Conservation (phyloP, 768 basidiomycete species). For the Agaricus blazei region DNA sequence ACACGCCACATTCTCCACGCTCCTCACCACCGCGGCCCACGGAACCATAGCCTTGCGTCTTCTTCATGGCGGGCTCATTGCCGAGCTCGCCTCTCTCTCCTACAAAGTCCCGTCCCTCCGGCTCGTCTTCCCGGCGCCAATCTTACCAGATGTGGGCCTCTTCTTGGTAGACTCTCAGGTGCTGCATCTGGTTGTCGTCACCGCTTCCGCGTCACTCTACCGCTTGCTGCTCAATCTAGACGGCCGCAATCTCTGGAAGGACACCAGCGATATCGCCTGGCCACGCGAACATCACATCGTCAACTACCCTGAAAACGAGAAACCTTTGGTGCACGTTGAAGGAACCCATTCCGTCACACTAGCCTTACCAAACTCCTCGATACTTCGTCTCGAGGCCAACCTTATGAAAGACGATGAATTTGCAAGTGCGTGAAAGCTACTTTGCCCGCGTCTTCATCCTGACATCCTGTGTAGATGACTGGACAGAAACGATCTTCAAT, state of each 20-base stretch:
- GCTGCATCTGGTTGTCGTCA: slow-evolving; percentile 69
- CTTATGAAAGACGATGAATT: slow-evolving; percentile 45
- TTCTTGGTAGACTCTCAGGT: slow-evolving; percentile 49
- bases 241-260: slow-evolving; percentile 52
- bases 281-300: slow-evolving; percentile 65
- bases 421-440: slow-evolving; percentile 45
- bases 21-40: slow-evolving; percentile 50
- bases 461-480: slow-evolving; percentile 46
- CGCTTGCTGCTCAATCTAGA: slow-evolving; percentile 62
- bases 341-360: slow-evolving; percentile 64
- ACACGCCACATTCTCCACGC: slow-evolving; percentile 65
- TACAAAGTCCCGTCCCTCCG: slow-evolving; percentile 62
- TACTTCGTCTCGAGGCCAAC: slow-evolving; percentile 68
- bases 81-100: slow-evolving; percentile 76
- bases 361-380: slow-evolving; percentile 51
- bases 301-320: slow-evolving; percentile 36
- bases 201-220: slow-evolving; percentile 65
- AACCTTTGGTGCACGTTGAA: slow-evolving; percentile 57
- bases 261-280: slow-evolving; percentile 49
- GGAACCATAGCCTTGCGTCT: slow-evolving; percentile 72
- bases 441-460: slow-evolving; percentile 8
- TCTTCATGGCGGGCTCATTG: slow-evolving; percentile 65
- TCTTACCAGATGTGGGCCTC: slow-evolving; percentile 62
- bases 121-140: slow-evolving; percentile 68
- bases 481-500: slow-evolving; percentile 62